Evolutionary conservation across 192 early-diverging fungal species (phyloP), one percentile per base, ranked within the genome.

Genomic region (Thamnidium elegans): DNA sequence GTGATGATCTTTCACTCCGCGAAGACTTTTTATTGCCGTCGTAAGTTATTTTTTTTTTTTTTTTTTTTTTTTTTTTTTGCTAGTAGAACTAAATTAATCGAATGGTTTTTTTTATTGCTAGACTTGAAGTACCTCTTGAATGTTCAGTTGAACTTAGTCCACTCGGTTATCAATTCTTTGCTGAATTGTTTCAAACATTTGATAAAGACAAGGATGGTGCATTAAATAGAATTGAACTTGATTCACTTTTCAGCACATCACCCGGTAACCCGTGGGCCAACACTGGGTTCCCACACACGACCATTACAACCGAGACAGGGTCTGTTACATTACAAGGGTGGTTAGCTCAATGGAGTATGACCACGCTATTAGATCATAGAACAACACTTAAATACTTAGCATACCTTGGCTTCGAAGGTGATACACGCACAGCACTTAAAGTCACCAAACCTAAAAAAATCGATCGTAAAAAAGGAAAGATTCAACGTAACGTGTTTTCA

Each of bases 331-430:
- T 98, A 54, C 95, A 96, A 73, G 94, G 96, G 15, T 99, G 94
- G 80, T 76, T 99, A 26, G 96, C 94, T n/a, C 96, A 97, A 70
- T 99, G 97, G 97, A 93, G 94, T 78, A 97, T 98, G 96, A 95
- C 93, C 1, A 98, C 97, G 5, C 80, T 97, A 48, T 75, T 97
- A 44, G 92, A 97, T 73, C 85, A 94, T 77, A 87, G 86, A 56
- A 87, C 89, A 8, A 97, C 96, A 3, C 77, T 99, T 42, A 84
- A 90, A 21, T 99, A 98, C 65, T 79, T 99, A 58, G 97, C 96
- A 2, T 99, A 97, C 73, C 89, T 99, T 43, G 97, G 97, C 11
- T 99, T 86, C 78, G 85, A 90, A 44, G 92, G 90, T 13, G 96
- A 99, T 62, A 90, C 85, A 15, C 90, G 93, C 55, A 87, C 83